Conservation (phyloP, 2,329 filamentous ascomycete genomes). For the Grosmannia clavigera region DNA sequence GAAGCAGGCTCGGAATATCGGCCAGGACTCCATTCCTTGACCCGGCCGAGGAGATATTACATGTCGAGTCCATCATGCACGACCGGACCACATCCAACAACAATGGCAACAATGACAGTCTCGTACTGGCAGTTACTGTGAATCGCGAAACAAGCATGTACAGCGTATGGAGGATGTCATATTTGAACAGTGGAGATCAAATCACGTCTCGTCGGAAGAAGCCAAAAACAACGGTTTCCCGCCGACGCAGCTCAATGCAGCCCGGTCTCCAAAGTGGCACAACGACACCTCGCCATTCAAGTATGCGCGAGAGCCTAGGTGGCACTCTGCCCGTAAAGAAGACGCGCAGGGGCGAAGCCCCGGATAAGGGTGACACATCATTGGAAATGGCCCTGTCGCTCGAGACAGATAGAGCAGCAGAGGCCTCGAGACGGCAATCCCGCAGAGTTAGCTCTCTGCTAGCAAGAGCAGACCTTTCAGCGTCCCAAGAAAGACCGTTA, state of each 20-base stretch:
- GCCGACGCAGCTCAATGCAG: slow-evolving; percentile 53
- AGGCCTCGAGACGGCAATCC: slow-evolving; percentile 45
- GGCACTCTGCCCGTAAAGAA: slow-evolving; percentile 41
- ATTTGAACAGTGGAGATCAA: slow-evolving; percentile 55
- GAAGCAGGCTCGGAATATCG: slow-evolving; percentile 24
- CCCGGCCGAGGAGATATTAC: slow-evolving; percentile 69
- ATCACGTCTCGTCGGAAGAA: slow-evolving; percentile 35
- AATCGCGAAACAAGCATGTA: slow-evolving; percentile 68
- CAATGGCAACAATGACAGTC: slow-evolving; percentile 26
- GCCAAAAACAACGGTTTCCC: slow-evolving; percentile 30
- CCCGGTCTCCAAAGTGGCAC: slow-evolving; percentile 59
- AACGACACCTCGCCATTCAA: slow-evolving; percentile 61
- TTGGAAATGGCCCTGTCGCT: slow-evolving; percentile 56
- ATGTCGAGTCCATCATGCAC: slow-evolving; percentile 50
- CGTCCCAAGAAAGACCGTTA: slow-evolving; percentile 68
- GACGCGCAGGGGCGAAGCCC: slow-evolving; percentile 36
- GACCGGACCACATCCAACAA: slow-evolving; percentile 35
- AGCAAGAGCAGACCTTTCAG: slow-evolving; percentile 74
- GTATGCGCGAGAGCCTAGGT: slow-evolving; percentile 67
- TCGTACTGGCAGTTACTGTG: slow-evolving; percentile 68
- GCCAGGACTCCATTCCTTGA: slow-evolving; percentile 50
- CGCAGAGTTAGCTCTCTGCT: slow-evolving; percentile 85
- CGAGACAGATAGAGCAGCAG: slow-evolving; percentile 52
- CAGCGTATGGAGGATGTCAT: slow-evolving; percentile 74
- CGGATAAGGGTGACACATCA: slow-evolving; percentile 26